phyloP scores from a whole-genome alignment of 1,284 basidiomycete species.

The Agaricales sp. region DNA sequence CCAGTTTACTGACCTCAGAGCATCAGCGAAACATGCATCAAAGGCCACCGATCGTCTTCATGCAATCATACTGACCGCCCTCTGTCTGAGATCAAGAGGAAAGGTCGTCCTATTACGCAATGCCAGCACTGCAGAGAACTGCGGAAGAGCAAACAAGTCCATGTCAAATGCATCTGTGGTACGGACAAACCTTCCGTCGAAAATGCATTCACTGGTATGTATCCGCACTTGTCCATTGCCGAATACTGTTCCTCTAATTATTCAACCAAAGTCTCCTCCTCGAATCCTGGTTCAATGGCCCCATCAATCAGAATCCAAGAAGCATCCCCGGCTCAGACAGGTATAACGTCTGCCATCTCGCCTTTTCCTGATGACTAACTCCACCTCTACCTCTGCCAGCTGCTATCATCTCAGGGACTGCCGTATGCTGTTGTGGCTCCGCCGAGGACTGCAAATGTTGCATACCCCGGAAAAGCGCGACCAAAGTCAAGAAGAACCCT shows the following conservation, averaged over 20 bases:
- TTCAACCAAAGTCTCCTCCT: background rate
- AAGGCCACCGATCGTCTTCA: constrained; percentile 78
- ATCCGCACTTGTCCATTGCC: constrained; percentile 19
- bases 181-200: constrained; percentile 36
- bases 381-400: background rate
- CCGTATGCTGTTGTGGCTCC: background rate
- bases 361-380: no score
- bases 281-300: background rate
- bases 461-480: constrained; percentile 16
- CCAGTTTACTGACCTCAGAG: constrained; percentile 8
- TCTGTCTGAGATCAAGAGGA: constrained; percentile 81
- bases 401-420: background rate
- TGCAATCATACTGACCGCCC: constrained; percentile 76
- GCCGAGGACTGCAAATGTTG: background rate
- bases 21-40: constrained; percentile 79
- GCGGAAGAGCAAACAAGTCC: constrained; percentile 61
- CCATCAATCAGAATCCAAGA: background rate
- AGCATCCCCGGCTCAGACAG: background rate
- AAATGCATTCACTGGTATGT: constrained; percentile 59
- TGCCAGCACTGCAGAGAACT: constrained; percentile 71
- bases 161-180: constrained; percentile 63
- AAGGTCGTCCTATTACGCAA: constrained; percentile 76
- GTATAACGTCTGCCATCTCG: background rate
- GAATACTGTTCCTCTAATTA: constrained; percentile 9
- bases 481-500: constrained; percentile 20